Percentiles rank a stretch among this genome's conserved stretches.
Conservation (phyloP, 768 basidiomycete genomes). For the Roridomyces roridus region DNA sequence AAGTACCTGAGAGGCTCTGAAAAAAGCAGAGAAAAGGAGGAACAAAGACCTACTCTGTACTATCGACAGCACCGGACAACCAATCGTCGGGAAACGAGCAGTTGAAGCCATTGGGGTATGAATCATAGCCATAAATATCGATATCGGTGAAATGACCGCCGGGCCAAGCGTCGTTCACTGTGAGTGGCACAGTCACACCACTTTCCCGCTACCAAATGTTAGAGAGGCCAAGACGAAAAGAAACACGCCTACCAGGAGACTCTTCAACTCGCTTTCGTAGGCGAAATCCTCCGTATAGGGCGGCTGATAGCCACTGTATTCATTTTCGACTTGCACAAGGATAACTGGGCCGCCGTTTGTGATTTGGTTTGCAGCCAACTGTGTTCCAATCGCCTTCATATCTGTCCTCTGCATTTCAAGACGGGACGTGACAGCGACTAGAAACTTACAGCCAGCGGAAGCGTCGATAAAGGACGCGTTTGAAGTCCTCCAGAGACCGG, state of each 20-base stretch:
- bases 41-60: constrained; percentile 38
- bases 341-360: constrained; percentile 65
- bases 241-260: constrained; percentile 35
- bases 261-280: constrained; percentile 42
- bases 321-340: constrained; percentile 55
- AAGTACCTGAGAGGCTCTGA: constrained; percentile 35
- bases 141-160: constrained; percentile 52
- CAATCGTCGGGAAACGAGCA: constrained; percentile 54
- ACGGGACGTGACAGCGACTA: too few relatives aligned
- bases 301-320: constrained; percentile 50
- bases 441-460: constrained; percentile 43
- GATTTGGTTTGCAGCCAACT: constrained; percentile 59
- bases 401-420: too few relatives aligned
- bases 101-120: constrained; percentile 62
- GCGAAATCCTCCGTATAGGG: constrained; percentile 48
- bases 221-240: not conserved
- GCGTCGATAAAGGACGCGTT: constrained; percentile 51
- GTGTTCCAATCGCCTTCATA: constrained; percentile 50
- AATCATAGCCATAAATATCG: constrained; percentile 56
- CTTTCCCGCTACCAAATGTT: constrained; percentile 39
- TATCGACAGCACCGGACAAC: constrained; percentile 48
- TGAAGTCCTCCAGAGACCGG: constrained; percentile 50
- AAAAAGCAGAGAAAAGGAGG: not conserved
- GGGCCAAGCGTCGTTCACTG: constrained; percentile 53
- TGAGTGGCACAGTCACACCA: constrained; percentile 54